These are phyloP conservation scores for Candida loeiensis DNA, from an alignment of 805 yeast species.

Conservation along the genomic window DNA sequence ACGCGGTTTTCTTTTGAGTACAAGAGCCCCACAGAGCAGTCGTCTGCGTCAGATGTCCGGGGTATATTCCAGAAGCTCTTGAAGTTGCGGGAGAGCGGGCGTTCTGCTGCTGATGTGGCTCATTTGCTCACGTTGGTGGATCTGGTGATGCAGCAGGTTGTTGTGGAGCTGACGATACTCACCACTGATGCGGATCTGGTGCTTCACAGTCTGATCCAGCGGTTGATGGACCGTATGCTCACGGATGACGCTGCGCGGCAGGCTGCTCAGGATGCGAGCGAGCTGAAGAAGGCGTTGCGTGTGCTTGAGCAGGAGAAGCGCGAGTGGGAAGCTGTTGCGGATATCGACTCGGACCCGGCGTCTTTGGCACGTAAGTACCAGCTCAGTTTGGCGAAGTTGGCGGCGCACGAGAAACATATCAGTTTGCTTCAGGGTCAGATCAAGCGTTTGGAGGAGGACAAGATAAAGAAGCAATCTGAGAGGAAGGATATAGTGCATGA, in stretches of 20 bases:
- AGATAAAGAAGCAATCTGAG: conserved; percentile 6
- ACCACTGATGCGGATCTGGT: conserved; percentile 27
- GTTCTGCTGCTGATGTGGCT: conserved; percentile 21
- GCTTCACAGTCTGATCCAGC: conserved; percentile 29
- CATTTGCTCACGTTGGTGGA: conserved; percentile 28
- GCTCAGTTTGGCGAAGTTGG: conserved; percentile 19
- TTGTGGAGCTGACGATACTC: conserved; percentile 21
- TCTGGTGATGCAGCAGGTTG: conserved; percentile 29
- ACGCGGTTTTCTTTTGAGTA: not conserved
- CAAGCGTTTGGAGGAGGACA: conserved; percentile 19
- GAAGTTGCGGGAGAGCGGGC: conserved; percentile 23
- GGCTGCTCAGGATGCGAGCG: conserved; percentile 13
- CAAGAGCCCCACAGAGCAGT: not conserved
- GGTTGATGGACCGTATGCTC: conserved; percentile 32
- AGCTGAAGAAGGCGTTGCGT: conserved; percentile 20
- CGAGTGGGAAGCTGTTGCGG: too few relatives aligned
- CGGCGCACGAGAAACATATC: conserved; percentile 25
- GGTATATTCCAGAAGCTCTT: conserved; percentile 26
- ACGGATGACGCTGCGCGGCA: too few relatives aligned
- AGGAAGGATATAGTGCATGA: conserved; percentile 11
- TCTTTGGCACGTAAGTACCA: too few relatives aligned
- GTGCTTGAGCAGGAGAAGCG: too few relatives aligned
- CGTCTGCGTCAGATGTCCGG: conserved; percentile 10
- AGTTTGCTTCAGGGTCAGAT: conserved; percentile 23
- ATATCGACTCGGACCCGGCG: too few relatives aligned